Conservation (phyloP, 1,284 basidiomycete genomes). For the Ustilago nuda region DNA sequence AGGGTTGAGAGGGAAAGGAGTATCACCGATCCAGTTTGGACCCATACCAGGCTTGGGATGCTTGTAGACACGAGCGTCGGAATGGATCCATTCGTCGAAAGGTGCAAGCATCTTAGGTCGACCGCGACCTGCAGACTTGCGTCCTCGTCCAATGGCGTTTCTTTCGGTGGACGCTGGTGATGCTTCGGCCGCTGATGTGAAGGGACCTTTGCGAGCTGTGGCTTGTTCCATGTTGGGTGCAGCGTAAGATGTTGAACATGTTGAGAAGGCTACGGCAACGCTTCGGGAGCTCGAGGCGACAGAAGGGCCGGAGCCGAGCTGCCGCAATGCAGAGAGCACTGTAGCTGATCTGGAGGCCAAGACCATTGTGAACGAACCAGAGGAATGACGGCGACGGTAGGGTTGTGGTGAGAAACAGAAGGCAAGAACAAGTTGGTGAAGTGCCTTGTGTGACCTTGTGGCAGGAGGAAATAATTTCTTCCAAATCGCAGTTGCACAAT, state of each 20-base stretch:
- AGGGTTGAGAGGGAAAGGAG: constrained; percentile 67
- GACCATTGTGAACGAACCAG: constrained; percentile 14
- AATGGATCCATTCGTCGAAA: constrained; percentile 59
- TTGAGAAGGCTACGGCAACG: constrained; percentile 33
- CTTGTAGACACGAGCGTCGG: constrained; percentile 56
- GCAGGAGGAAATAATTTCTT: constrained; percentile 19
- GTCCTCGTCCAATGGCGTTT: constrained; percentile 39
- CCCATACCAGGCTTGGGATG: constrained; percentile 58
- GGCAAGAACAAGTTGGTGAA: too few relatives aligned
- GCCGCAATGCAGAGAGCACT: constrained; percentile 17
- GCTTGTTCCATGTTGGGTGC: constrained; percentile 32
- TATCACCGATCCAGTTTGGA: constrained; percentile 65
- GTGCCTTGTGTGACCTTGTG: neutral
- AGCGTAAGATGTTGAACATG: constrained; percentile 27
- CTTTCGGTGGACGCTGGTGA: constrained; percentile 24
- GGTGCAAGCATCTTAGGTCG: constrained; percentile 50
- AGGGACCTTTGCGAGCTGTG: constrained; percentile 38
- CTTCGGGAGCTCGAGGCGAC: constrained; percentile 42
- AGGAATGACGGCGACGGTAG: constrained; percentile 1
- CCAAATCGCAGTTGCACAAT: constrained; percentile 9
- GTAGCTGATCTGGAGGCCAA: constrained; percentile 34
- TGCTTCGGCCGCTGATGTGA: constrained; percentile 34
- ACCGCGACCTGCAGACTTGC: constrained; percentile 42
- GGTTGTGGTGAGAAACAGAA: neutral
- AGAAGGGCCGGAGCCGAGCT: constrained; percentile 33